These are phyloP conservation scores for Citeromyces siamensis DNA, from an alignment of 1,139 yeast genomes.

Conservation along the genomic window DNA sequence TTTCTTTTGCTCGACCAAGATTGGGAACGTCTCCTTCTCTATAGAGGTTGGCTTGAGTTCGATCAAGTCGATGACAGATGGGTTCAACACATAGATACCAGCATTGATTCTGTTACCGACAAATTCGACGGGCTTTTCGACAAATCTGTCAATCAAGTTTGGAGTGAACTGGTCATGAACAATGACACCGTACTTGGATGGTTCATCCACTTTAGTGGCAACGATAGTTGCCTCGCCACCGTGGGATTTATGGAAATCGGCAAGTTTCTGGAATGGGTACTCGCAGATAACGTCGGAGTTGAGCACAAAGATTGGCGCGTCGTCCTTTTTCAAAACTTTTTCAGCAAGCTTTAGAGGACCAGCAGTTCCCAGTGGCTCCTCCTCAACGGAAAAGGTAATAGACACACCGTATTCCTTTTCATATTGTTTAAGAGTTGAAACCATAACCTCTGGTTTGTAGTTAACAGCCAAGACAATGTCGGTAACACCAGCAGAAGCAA, in stretches of 20 bases:
- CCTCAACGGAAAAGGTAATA: slow-evolving; percentile 96
- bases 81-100: slow-evolving; percentile 94
- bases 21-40: slow-evolving; percentile 99
- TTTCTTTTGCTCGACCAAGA: slow-evolving; percentile 76
- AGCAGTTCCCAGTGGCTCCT: slow-evolving; percentile 98
- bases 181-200: slow-evolving; percentile 98
- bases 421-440: slow-evolving; percentile 84
- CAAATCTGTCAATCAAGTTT: slow-evolving; percentile 94
- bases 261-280: slow-evolving; percentile 91
- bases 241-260: slow-evolving; percentile 86
- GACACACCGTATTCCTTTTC: slow-evolving; percentile 90
- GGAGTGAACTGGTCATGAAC: slow-evolving; percentile 92
- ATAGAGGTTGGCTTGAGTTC: slow-evolving; percentile 98
- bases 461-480: slow-evolving; percentile 98
- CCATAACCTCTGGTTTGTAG: slow-evolving; percentile 99
- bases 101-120: slow-evolving; percentile 98
- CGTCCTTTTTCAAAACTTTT: slow-evolving; percentile 84
- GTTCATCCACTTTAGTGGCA: slow-evolving; percentile 99
- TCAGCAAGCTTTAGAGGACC: slow-evolving; percentile 99
- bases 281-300: slow-evolving; percentile 99
- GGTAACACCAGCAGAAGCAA: slow-evolving; percentile 97
- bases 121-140: slow-evolving; percentile 98
- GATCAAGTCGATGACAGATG: slow-evolving; percentile 90
- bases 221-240: slow-evolving; percentile 98
- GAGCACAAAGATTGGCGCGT: slow-evolving; percentile 92